Base-by-base conservation (phyloP, 73 alveolate species). In the Strombidium stylifer region DNA sequence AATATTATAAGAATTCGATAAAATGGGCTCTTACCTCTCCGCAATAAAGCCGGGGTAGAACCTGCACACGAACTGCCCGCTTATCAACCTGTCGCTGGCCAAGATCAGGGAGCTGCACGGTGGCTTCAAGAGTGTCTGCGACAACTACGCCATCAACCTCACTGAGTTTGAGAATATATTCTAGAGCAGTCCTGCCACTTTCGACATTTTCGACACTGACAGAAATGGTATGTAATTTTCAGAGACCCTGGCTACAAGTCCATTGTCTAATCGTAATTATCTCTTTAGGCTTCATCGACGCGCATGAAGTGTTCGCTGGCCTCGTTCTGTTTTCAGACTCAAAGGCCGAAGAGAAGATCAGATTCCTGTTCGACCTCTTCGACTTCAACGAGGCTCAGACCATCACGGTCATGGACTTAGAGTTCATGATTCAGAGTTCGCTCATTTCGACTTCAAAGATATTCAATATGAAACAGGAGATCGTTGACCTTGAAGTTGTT, bases 141-240 rank as follows among this genome's bases (percentile, higher is more conserved):
- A 90, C 74, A 85, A 96, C 20, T 95, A 93, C 72, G 85, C 96
- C 24, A 87, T 95, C 12, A 95, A 93, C 73, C 78, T 85, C 45
- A 83, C 97, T 19, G 99, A 95, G 54, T 95, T 85, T 56, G 98
- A 92, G 52, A 89, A 93, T 64, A 90, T 95, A 31, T 95, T 95
- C 69, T 90, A 93, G 3, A 51, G 87, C 35, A 87, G 86, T 58
- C 96, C 90, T 37, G 84, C 94, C 24, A 92, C 91, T 46, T 95
- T 95, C 73, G 82, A 81, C 10, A 75, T 95, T 11, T 95, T 97
- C 96, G 99, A 95, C 67, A 85, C 97, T 4, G 98, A 95, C 65
- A 92, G 86, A 47, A 95, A 95, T 86, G 99, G 97, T 67, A 51
- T 11, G 47, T 45, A 39, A 60, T 39, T 11, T 20, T 19, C 19